A percentile compares a stretch with the other conserved stretches of the same genome.
phyloP scores from a whole-genome alignment of 139 green algal species.

The Chara braunii region DNA sequence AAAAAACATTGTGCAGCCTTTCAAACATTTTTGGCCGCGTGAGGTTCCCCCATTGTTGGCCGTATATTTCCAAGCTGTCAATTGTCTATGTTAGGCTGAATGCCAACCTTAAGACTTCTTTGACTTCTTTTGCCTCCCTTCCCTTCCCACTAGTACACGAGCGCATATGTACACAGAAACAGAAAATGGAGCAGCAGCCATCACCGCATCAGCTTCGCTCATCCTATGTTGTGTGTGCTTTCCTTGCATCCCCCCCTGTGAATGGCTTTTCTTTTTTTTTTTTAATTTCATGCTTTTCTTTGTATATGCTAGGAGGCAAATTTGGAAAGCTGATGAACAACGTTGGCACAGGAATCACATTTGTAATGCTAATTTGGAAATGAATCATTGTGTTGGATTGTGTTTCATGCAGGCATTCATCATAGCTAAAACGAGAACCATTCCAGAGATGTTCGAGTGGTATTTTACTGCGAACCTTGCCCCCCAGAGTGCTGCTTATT shows the following conservation, averaged over 20 bases:
- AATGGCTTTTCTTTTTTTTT: not conserved
- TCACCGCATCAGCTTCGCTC: not conserved
- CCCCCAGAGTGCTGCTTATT: not conserved
- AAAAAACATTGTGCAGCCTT: too few species aligned
- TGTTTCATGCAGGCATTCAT: conserved; percentile 55
- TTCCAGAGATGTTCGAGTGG: conserved; percentile 57
- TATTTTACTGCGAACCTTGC: conserved; percentile 3
- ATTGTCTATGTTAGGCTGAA: too few species aligned
- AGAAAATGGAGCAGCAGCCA: too few species aligned
- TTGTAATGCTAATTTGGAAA: not conserved
- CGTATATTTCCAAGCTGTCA: too few species aligned
- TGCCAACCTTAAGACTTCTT: too few species aligned
- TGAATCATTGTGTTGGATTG: not conserved
- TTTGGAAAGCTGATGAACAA: not conserved
- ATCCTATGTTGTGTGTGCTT: not conserved
- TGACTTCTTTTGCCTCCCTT: too few species aligned
- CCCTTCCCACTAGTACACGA: too few species aligned
- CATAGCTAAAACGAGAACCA: conserved; percentile 54
- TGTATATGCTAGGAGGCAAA: not conserved
- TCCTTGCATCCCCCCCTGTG: not conserved
- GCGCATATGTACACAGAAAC: too few species aligned
- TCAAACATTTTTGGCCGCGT: too few species aligned
- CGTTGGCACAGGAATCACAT: not conserved
- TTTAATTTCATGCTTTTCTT: too few species aligned
- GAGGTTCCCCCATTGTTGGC: too few species aligned